Percentiles rank a stretch among this genome's conserved stretches.
These are phyloP conservation scores for Pseudoperonospora humuli DNA, from an alignment of 352 stramenopile species.

Conservation along the genomic window DNA sequence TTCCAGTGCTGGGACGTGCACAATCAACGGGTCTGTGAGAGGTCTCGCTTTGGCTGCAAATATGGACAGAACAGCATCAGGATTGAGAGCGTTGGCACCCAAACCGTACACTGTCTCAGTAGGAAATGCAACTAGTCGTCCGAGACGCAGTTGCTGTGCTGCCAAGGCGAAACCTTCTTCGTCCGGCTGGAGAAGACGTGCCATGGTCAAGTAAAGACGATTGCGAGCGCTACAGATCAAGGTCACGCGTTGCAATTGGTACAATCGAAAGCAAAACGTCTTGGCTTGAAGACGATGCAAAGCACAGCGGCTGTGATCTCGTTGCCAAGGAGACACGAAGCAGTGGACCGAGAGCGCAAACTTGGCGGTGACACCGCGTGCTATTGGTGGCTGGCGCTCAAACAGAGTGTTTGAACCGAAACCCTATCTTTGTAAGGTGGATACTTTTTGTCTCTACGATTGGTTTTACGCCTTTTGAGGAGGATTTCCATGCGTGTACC, in stretches of 20 bases:
- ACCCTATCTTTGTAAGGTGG: too few relatives aligned
- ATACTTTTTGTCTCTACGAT: too few relatives aligned
- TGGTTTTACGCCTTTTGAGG: too few relatives aligned
- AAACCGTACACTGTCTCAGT: slow-evolving; percentile 99
- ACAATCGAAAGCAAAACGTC: slow-evolving; percentile 5
- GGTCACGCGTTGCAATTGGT: slow-evolving; percentile 4
- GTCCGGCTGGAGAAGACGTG: slow-evolving; percentile 37
- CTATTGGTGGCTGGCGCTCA: too few relatives aligned
- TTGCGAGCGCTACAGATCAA: slow-evolving; percentile 11
- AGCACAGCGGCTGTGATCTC: background rate
- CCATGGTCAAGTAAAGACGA: slow-evolving; percentile 22
- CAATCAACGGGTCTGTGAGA: slow-evolving; percentile 97
- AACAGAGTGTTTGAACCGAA: too few relatives aligned
- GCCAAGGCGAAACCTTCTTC: slow-evolving; percentile 38
- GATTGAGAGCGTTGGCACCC: slow-evolving; percentile 94
- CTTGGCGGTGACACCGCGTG: too few relatives aligned
- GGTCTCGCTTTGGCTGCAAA: slow-evolving; percentile 94
- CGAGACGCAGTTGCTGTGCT: slow-evolving; percentile 58
- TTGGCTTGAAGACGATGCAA: slow-evolving; percentile 10
- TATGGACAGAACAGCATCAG: slow-evolving; percentile 90
- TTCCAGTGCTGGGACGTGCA: slow-evolving; percentile 89
- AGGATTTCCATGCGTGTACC: too few relatives aligned
- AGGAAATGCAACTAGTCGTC: slow-evolving; percentile 90
- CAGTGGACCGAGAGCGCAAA: too few relatives aligned
- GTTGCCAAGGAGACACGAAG: slow-evolving; percentile 2